phyloP scores from a whole-genome alignment of 73 alveolate species.

The Durusdinium trenchii region DNA sequence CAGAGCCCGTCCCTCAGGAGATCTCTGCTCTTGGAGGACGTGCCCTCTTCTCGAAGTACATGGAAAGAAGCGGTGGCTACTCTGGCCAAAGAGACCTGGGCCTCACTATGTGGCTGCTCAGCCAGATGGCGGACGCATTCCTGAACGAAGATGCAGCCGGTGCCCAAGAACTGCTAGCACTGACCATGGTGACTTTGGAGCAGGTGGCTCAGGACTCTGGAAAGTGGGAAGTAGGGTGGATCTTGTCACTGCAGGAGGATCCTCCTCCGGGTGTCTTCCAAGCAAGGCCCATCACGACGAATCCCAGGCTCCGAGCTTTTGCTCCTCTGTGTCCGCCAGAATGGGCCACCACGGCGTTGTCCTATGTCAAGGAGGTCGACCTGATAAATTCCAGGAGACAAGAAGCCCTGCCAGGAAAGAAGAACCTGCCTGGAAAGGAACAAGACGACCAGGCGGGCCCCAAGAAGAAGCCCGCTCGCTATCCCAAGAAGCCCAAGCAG shows the following conservation, averaged over 20 bases:
- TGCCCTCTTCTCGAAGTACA: background rate
- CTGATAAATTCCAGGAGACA: background rate
- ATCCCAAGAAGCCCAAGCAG: background rate
- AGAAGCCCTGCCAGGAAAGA: too few relatives aligned
- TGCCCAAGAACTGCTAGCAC: background rate
- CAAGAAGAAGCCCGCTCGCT: background rate
- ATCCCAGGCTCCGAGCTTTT: background rate
- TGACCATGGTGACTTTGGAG: background rate
- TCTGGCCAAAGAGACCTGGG: background rate
- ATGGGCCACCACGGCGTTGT: background rate
- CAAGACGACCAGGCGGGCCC: background rate
- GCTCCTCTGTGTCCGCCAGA: background rate
- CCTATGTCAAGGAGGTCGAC: slow-evolving; percentile 23
- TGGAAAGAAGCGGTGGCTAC: background rate
- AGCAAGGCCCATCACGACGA: background rate
- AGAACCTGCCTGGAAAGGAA: too few relatives aligned
- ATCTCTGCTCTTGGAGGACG: background rate
- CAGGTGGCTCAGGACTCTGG: slow-evolving; percentile 17
- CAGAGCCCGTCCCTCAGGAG: too few relatives aligned
- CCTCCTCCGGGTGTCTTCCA: background rate
- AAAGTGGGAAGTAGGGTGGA: background rate
- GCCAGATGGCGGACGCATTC: background rate
- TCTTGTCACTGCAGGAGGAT: background rate
- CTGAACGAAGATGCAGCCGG: background rate
- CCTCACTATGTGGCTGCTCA: background rate